These are phyloP conservation scores for Zygoascus hellenicus DNA, from an alignment of 1,139 yeast species.

Conservation along the genomic window DNA sequence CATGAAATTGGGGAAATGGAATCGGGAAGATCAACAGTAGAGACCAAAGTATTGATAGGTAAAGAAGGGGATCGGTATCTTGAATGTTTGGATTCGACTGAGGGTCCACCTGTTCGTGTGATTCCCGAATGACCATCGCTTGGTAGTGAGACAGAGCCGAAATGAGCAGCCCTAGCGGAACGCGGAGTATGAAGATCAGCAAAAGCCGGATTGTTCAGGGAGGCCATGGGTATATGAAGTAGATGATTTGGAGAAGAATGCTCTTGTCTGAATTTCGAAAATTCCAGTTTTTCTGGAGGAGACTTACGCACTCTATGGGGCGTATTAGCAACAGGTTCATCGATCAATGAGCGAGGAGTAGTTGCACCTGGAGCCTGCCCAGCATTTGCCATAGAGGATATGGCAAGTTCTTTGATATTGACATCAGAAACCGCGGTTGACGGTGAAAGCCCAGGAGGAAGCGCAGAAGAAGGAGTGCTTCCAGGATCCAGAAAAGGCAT, in stretches of 20 bases:
- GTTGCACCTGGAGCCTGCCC: not conserved
- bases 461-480: not conserved
- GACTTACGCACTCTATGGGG: not conserved
- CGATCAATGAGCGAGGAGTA: not conserved
- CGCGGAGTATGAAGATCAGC: slow-evolving; percentile 2
- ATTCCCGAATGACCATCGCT: not conserved
- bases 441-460: slow-evolving; percentile 1
- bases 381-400: not conserved
- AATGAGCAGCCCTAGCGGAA: slow-evolving; percentile 1
- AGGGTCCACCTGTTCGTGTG: not conserved
- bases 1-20: slow-evolving; percentile 9
- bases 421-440: not conserved
- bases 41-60: slow-evolving; percentile 17
- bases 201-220: not conserved
- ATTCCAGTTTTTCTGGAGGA: slow-evolving; percentile 1
- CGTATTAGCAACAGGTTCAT: not conserved
- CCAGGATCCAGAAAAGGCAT: too few relatives aligned
- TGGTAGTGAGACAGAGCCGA: slow-evolving; percentile 1
- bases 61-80: slow-evolving; percentile 22
- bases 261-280: not conserved
- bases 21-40: slow-evolving; percentile 14
- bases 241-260: not conserved
- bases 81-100: slow-evolving; percentile 8
- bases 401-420: not conserved
- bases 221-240: not conserved